Percentiles rank a stretch among this genome's conserved stretches.
These are phyloP conservation scores for Hypoxylon sp. DNA, from an alignment of 2,329 filamentous ascomycete genomes.

Conservation along the genomic window DNA sequence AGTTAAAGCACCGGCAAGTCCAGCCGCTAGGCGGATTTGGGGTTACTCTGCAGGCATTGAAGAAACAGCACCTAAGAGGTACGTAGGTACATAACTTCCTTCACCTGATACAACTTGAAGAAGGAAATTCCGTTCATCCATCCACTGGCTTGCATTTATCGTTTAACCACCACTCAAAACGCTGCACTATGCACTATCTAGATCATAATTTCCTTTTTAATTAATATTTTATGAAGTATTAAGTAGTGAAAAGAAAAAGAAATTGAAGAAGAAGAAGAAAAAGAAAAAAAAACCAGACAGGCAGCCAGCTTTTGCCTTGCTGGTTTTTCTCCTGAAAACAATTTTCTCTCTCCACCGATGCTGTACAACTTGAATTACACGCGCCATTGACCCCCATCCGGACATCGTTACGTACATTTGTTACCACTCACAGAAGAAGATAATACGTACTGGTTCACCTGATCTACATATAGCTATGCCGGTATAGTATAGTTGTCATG, in stretches of 20 bases:
- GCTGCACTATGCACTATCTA: conserved; percentile 21
- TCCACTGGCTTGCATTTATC: no score
- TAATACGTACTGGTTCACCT: conserved; percentile 23
- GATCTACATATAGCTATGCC: conserved; percentile 28
- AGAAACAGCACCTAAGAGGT: no score
- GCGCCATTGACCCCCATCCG: no score
- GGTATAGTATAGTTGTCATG: conserved; percentile 21
- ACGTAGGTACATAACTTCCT: conserved; percentile 3
- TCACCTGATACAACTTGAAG: conserved; percentile 32
- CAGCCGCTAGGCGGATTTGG: conserved; percentile 9
- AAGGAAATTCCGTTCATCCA: no score
- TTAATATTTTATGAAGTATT: conserved; percentile 9
- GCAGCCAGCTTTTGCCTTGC: not conserved
- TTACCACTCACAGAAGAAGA: no score
- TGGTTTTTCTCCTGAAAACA: no score
- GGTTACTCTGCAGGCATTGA: no score
- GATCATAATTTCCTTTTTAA: conserved; percentile 17
- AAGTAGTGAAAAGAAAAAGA: not conserved
- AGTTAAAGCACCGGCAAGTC: conserved; percentile 5
- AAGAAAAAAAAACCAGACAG: not conserved
- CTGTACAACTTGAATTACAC: no score
- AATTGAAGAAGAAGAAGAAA: not conserved
- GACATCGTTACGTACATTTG: no score
- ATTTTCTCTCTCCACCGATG: no score
- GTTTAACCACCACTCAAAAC: conserved; percentile 39